A percentile compares a stretch with the other conserved stretches of the same genome.
phyloP scores from a whole-genome alignment of 2,329 filamentous ascomycete genomes.

The Pseudohalonectria lignicola region DNA sequence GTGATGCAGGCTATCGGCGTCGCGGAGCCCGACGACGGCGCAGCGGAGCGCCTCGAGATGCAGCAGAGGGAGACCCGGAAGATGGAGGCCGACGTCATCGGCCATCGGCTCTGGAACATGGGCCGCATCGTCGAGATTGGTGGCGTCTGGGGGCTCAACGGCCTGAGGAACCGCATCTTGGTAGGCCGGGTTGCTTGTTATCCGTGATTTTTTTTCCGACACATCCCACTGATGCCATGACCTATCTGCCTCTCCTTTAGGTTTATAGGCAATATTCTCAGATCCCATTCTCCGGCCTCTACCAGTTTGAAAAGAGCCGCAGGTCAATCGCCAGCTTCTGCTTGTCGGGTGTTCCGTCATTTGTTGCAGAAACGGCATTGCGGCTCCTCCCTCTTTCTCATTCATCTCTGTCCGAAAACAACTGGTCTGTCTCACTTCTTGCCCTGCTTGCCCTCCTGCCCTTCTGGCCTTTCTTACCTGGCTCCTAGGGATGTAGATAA shows the following conservation, averaged over 20 bases:
- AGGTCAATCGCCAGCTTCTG: slow-evolving; percentile 21
- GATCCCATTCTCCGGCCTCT: slow-evolving; percentile 35
- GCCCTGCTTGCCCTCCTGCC: too few species aligned
- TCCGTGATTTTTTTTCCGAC: background rate
- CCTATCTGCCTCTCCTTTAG: slow-evolving; percentile 17
- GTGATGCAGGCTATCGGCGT: slow-evolving; percentile 54
- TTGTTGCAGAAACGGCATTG: slow-evolving; percentile 11
- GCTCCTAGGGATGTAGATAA: too few species aligned
- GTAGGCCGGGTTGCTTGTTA: slow-evolving; percentile 18
- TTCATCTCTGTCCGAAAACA: background rate
- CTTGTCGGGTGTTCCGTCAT: slow-evolving; percentile 27
- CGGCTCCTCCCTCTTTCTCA: background rate
- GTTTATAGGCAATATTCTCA: slow-evolving; percentile 39
- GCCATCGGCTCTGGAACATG: slow-evolving; percentile 22
- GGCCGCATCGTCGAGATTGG: slow-evolving; percentile 27
- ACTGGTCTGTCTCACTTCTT: background rate
- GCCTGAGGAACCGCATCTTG: slow-evolving; percentile 42
- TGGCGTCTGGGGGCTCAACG: slow-evolving; percentile 39
- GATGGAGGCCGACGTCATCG: slow-evolving; percentile 16
- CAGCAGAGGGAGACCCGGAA: slow-evolving; percentile 23
- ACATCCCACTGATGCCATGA: too few species aligned
- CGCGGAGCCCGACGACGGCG: slow-evolving; percentile 42
- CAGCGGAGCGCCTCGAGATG: slow-evolving; percentile 26
- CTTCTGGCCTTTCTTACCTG: too few species aligned
- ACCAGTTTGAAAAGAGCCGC: slow-evolving; percentile 19